phyloP scores from a whole-genome alignment of 331 rosid genomes.

The Rhamnella rubrinervis region DNA sequence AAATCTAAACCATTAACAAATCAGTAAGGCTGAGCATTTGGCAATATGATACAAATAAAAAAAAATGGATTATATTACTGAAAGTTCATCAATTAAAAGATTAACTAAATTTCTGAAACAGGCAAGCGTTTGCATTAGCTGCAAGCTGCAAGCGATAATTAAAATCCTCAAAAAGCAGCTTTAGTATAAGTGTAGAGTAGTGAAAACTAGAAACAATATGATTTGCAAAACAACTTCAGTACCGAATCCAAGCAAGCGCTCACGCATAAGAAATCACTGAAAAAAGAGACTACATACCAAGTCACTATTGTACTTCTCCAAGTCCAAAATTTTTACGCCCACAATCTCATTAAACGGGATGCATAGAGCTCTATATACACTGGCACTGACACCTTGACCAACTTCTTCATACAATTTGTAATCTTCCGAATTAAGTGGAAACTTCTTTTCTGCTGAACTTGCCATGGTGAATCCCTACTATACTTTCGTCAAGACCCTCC shows the following conservation, averaged over 20 bases:
- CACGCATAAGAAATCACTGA: neutral
- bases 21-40: no score
- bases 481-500: constrained; percentile 4
- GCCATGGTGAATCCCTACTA: constrained; percentile 16
- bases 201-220: no score
- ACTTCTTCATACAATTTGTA: constrained; percentile 36
- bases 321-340: constrained; percentile 39
- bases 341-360: constrained; percentile 32
- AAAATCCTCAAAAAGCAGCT: neutral
- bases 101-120: neutral
- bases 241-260: no score
- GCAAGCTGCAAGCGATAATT: no score
- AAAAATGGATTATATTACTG: no score
- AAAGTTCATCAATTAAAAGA: neutral
- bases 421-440: constrained; percentile 30
- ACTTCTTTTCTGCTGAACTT: constrained; percentile 13
- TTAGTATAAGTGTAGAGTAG: no score
- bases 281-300: constrained; percentile 16
- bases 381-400: constrained; percentile 46
- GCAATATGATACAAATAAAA: no score
- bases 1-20: neutral
- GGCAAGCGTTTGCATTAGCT: no score
- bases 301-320: constrained; percentile 35
- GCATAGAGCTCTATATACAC: constrained; percentile 42
- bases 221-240: no score